Evolutionary conservation across 2,329 filamentous ascomycete species (phyloP).

Genomic region (Aplosporella prunicola): DNA sequence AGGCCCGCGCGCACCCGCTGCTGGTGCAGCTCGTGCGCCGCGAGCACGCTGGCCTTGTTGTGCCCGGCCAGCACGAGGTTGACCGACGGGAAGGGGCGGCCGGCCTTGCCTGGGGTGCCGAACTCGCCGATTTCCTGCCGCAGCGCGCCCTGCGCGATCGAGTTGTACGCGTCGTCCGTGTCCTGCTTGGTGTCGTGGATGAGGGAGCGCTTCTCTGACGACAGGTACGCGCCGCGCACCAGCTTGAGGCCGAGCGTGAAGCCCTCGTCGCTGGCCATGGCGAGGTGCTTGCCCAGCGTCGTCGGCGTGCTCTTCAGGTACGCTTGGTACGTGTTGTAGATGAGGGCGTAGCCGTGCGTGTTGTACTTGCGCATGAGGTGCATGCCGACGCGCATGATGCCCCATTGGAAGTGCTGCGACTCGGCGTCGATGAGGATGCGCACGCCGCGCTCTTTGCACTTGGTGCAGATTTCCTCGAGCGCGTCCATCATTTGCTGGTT

Average conservation of each 20-base stretch:
- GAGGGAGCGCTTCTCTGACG: constrained; percentile 38
- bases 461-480: constrained; percentile 30
- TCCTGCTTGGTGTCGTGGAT: constrained; percentile 47
- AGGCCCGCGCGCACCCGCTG: constrained; percentile 33
- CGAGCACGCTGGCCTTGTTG: constrained; percentile 59
- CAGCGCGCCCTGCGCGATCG: constrained; percentile 52
- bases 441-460: constrained; percentile 31
- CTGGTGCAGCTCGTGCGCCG: constrained; percentile 33
- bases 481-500: constrained; percentile 30
- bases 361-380: constrained; percentile 46
- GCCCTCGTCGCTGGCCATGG: constrained; percentile 34
- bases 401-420: constrained; percentile 42
- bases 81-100: constrained; percentile 32
- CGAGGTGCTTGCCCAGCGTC: constrained; percentile 37
- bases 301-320: constrained; percentile 43
- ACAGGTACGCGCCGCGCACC: constrained; percentile 49
- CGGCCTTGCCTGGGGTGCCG: constrained; percentile 34
- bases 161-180: constrained; percentile 57
- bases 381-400: constrained; percentile 44
- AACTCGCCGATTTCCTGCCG: constrained; percentile 36
- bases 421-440: constrained; percentile 46
- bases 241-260: constrained; percentile 49
- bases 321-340: constrained; percentile 59
- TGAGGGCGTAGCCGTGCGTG: constrained; percentile 42
- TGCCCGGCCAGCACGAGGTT: constrained; percentile 73